Percentiles rank a stretch among this genome's conserved stretches.
Evolutionary conservation across 768 basidiomycete genomes (phyloP).

Genomic region (Asterophora parasitica): DNA sequence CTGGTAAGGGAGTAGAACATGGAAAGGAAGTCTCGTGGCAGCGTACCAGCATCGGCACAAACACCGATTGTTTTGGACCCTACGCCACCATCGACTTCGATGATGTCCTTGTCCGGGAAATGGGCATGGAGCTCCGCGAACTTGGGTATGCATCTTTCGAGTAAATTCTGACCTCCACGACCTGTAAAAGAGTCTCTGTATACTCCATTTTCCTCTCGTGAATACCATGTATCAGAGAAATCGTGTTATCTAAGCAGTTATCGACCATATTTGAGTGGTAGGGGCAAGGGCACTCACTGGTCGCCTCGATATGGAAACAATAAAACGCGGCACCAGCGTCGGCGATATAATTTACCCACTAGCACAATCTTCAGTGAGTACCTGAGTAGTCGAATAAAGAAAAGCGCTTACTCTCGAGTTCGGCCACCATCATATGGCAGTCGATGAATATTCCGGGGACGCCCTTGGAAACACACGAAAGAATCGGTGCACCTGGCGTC

Average conservation of each 20-base stretch:
- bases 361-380: not conserved
- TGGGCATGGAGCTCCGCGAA: constrained; percentile 84
- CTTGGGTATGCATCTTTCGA: constrained; percentile 89
- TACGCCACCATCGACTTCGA: constrained; percentile 98
- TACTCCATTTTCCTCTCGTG: constrained; percentile 79
- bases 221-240: constrained; percentile 76
- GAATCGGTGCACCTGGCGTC: constrained; percentile 73
- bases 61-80: constrained; percentile 81
- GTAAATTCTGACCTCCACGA: constrained; percentile 93
- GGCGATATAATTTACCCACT: constrained; percentile 98
- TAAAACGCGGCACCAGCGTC: constrained; percentile 93
- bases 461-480: constrained; percentile 78
- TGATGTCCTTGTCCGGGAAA: constrained; percentile 92
- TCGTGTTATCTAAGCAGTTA: constrained; percentile 48
- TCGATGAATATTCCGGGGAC: constrained; percentile 99
- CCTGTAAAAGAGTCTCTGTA: constrained; percentile 40
- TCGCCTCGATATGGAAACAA: constrained; percentile 95
- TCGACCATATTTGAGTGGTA: not conserved
- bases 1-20: not conserved
- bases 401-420: constrained; percentile 88
- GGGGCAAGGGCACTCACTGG: constrained; percentile 47
- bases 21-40: not conserved
- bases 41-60: constrained; percentile 84
- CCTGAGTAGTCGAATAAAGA: too few species aligned
- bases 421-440: constrained; percentile 99